Evolutionary conservation across 2,329 filamentous ascomycete genomes (phyloP).

Genomic region (Tolypocladium tundrense): DNA sequence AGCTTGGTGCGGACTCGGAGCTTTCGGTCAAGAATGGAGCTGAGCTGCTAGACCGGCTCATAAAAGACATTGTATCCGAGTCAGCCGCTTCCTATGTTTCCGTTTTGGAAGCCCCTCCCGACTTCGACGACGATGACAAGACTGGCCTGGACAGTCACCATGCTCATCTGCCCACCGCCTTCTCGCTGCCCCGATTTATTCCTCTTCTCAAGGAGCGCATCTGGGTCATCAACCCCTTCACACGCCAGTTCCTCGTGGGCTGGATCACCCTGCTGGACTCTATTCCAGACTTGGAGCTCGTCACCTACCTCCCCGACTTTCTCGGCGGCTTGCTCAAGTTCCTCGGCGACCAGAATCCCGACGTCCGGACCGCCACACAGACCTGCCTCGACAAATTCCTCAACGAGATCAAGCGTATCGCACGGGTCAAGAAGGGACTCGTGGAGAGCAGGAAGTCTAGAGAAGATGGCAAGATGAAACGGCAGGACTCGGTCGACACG

Average conservation of each 20-base stretch:
- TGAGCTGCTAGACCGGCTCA: constrained; percentile 83
- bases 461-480: constrained; percentile 58
- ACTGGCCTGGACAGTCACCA: constrained; percentile 32
- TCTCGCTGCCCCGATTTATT: constrained; percentile 84
- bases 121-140: constrained; percentile 34
- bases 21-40: constrained; percentile 97
- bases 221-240: constrained; percentile 88
- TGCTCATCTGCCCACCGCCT: constrained; percentile 63
- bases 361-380: constrained; percentile 93
- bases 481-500: constrained; percentile 59
- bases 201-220: constrained; percentile 90
- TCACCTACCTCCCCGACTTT: constrained; percentile 86
- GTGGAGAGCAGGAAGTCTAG: constrained; percentile 70
- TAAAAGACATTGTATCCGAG: constrained; percentile 94
- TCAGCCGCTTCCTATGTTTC: constrained; percentile 93
- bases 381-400: constrained; percentile 82
- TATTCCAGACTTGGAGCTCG: constrained; percentile 91
- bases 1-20: constrained; percentile 94
- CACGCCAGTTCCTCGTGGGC: constrained; percentile 85
- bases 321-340: constrained; percentile 84
- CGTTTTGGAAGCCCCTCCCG: constrained; percentile 55
- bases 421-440: constrained; percentile 84
- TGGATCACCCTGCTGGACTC: constrained; percentile 95
- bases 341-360: constrained; percentile 78
- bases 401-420: constrained; percentile 87